These are phyloP conservation scores for Claviceps purpurea DNA, from an alignment of 2,329 filamentous ascomycete genomes.

Conservation along the genomic window DNA sequence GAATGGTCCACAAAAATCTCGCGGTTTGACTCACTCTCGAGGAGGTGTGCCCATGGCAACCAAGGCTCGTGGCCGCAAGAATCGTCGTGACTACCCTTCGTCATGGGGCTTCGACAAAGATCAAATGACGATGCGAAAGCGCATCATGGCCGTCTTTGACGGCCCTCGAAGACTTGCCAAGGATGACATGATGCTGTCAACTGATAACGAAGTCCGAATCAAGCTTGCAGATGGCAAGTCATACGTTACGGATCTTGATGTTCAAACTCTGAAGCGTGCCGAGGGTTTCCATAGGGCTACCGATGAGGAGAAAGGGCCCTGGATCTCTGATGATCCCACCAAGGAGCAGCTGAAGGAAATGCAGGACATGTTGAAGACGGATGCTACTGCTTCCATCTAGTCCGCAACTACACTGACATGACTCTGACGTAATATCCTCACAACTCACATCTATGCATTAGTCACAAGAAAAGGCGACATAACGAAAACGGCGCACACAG, in stretches of 20 bases:
- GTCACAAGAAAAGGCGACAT: slow-evolving; percentile 1
- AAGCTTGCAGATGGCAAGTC: slow-evolving; percentile 60
- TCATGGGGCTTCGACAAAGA: slow-evolving; percentile 87
- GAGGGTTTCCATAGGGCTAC: slow-evolving; percentile 70
- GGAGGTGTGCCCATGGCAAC: slow-evolving; percentile 50
- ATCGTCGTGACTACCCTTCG: slow-evolving; percentile 82
- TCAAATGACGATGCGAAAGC: slow-evolving; percentile 98
- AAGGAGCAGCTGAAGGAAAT: slow-evolving; percentile 47
- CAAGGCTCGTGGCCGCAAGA: slow-evolving; percentile 63
- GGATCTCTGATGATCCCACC: slow-evolving; percentile 61
- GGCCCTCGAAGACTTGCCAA: slow-evolving; percentile 81
- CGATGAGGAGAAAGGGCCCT: slow-evolving; percentile 76
- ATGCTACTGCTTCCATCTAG: slow-evolving; percentile 8
- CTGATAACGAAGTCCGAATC: slow-evolving; percentile 85
- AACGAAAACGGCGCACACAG: neutral
- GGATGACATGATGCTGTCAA: slow-evolving; percentile 97
- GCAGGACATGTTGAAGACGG: slow-evolving; percentile 33
- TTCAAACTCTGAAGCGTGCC: slow-evolving; percentile 80
- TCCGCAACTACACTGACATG: neutral
- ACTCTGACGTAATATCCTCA: no score
- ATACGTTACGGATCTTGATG: slow-evolving; percentile 87
- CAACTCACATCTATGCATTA: neutral
- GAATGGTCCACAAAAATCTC: slow-evolving; percentile 50
- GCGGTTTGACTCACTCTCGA: slow-evolving; percentile 65
- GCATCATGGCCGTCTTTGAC: slow-evolving; percentile 85